Percentiles rank a stretch among this genome's conserved stretches.
Conservation (phyloP, 2,329 filamentous ascomycete species). For the Fusarium agapanthi region DNA sequence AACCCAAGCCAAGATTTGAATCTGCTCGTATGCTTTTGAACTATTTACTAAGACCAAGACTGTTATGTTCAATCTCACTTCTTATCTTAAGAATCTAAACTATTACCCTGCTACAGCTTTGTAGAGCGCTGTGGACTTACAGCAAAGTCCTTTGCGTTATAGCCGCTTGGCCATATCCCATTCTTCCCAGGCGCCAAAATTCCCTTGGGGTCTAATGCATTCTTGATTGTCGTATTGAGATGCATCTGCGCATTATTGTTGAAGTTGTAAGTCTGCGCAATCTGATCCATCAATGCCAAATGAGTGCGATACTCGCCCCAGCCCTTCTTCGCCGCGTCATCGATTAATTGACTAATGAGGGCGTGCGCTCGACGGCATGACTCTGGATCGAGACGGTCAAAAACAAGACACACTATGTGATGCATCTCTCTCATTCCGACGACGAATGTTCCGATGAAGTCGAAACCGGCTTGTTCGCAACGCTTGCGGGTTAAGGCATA, state of each 20-base stretch:
- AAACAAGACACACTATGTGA: slow-evolving; percentile 29
- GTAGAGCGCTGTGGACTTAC: neutral
- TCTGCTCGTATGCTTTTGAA: too few species aligned
- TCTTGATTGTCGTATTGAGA: slow-evolving; percentile 18
- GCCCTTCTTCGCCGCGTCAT: slow-evolving; percentile 20
- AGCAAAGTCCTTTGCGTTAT: neutral
- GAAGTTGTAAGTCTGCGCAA: slow-evolving; percentile 30
- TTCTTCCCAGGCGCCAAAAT: slow-evolving; percentile 30
- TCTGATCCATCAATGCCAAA: slow-evolving; percentile 26
- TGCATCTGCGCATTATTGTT: slow-evolving; percentile 26
- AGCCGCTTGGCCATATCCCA: slow-evolving; percentile 21
- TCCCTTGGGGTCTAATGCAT: slow-evolving; percentile 27
- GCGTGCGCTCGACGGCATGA: slow-evolving; percentile 16
- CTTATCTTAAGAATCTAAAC: neutral
- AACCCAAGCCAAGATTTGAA: neutral
- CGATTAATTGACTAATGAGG: slow-evolving; percentile 17
- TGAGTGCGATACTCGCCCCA: slow-evolving; percentile 35
- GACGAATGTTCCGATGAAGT: slow-evolving; percentile 33
- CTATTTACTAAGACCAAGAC: neutral
- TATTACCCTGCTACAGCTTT: neutral
- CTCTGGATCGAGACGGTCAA: slow-evolving; percentile 17
- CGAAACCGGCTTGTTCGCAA: slow-evolving; percentile 33
- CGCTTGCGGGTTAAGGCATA: slow-evolving; percentile 15
- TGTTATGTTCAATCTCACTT: neutral
- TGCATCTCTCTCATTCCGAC: slow-evolving; percentile 33